Evolutionary conservation across 441 rosid genomes (phyloP), one percentile per base, ranked within the genome.

Genomic region (Pelargonium myrrhifolium): DNA sequence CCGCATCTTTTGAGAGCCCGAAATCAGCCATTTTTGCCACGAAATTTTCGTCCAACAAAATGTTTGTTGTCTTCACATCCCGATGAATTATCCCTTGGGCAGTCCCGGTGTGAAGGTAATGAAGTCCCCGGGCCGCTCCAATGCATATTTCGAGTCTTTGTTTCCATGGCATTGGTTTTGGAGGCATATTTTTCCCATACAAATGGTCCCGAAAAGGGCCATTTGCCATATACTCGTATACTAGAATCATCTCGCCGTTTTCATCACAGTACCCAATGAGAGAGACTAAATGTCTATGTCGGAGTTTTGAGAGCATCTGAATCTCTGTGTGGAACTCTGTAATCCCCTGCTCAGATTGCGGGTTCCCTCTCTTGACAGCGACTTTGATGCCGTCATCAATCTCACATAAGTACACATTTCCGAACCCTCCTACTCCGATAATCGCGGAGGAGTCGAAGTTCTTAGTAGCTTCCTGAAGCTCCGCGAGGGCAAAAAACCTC

Each of bases 21-120:
- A 86, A 92, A 75, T 94, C 97, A 0, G 94, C 85, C 12, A 94
- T 97, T 69, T 94, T 94, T 69, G 99, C 97, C 11, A 88, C 89
- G 55, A 91, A 86, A 58, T 81, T 80, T n/a, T 87, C 91, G 0
- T 89, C 99, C 0, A 89, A 93, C 71, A 93, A 72, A 61, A 89
- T 89, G 71, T 89, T 88, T 60, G 99, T 91, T 10, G 89, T 88
- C 82, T 93, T 91, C 4, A 88, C 97, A 51, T 91, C 96, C 0
- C 97, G 84, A 64, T 87, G 89, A 69, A 88, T 93, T 65, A 91
- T 88, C 9, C 96, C 97, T 68, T 88, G 96, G 4, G 96, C 92
- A 8, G 96, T 88, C 9, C 99, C 96, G 0, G 93, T 91, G 74
- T 90, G 98, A 24, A 90, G 77, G 77, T 93, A 87, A 70, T 91